Percentiles rank a stretch among this genome's conserved stretches.
These are phyloP conservation scores for Saturnispora besseyi DNA, from an alignment of 805 yeast species.

Conservation along the genomic window DNA sequence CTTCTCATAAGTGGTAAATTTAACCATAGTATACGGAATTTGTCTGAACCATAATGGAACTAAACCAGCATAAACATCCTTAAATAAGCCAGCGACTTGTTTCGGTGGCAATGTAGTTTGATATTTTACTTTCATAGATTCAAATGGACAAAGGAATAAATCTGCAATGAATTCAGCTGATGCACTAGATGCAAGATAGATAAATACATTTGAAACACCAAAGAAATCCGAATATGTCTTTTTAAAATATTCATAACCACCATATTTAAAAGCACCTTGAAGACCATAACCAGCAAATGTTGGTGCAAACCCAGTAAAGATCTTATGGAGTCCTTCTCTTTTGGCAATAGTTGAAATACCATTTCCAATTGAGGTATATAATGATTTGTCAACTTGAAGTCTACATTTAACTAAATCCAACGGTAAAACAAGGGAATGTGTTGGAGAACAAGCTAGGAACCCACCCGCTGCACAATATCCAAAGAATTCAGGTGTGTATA, in stretches of 20 bases:
- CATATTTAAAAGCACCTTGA: conserved; percentile 97
- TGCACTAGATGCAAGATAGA: conserved; percentile 81
- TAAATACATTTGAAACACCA: conserved; percentile 63
- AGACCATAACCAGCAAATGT: conserved; percentile 87
- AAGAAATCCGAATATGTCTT: conserved; percentile 59
- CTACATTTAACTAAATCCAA: conserved; percentile 90
- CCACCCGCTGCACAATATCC: conserved; percentile 73
- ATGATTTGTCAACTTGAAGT: conserved; percentile 68
- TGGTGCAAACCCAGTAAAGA: conserved; percentile 87
- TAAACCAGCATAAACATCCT: conserved; percentile 72
- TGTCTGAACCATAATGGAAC: conserved; percentile 94
- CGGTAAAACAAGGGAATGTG: conserved; percentile 90
- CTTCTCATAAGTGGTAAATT: conserved; percentile 90
- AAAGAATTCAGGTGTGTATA: conserved; percentile 56
- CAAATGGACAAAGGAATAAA: conserved; percentile 83
- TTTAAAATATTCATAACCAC: conserved; percentile 88
- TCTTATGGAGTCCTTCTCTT: conserved; percentile 64
- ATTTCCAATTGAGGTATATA: conserved; percentile 68
- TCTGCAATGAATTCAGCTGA: conserved; percentile 93
- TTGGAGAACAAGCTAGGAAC: conserved; percentile 89
- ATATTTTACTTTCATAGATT: conserved; percentile 88
- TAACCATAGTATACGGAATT: conserved; percentile 97
- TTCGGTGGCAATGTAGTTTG: conserved; percentile 89
- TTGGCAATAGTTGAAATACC: conserved; percentile 74
- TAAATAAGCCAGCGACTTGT: conserved; percentile 53